These are phyloP conservation scores for Chamaecrista fasciculata DNA, from an alignment of 306 rosid species.

Conservation along the genomic window DNA sequence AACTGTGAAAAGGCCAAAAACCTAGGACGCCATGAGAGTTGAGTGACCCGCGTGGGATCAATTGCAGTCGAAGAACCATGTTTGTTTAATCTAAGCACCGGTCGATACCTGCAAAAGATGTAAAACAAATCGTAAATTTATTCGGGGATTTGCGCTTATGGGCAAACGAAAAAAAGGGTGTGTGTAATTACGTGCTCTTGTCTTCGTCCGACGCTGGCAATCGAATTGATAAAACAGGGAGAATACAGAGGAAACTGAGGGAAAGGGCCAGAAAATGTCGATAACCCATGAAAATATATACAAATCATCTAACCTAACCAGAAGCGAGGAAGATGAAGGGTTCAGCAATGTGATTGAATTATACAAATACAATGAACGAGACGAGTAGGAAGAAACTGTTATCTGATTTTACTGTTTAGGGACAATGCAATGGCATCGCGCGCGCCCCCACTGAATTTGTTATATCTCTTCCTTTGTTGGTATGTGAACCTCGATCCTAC, in stretches of 20 bases:
- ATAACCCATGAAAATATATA: conserved; percentile 38
- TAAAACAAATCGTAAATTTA: background rate
- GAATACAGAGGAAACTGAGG: conserved; percentile 45
- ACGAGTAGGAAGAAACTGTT: background rate
- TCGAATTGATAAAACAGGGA: conserved; percentile 46
- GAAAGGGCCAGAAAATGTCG: conserved; percentile 27
- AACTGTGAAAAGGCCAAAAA: conserved; percentile 23
- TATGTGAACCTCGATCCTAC: background rate
- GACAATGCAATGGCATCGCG: background rate
- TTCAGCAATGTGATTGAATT: background rate
- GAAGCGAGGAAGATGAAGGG: background rate
- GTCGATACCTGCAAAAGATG: conserved; percentile 41
- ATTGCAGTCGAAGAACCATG: conserved; percentile 43
- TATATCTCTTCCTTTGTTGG: background rate
- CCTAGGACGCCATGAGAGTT: conserved; percentile 93
- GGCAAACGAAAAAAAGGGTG: background rate
- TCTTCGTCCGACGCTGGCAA: conserved; percentile 37
- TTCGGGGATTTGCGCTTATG: background rate
- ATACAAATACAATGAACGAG: background rate
- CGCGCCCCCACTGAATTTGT: conserved; percentile 20
- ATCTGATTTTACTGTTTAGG: background rate
- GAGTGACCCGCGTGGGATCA: conserved; percentile 77
- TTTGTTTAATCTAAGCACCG: conserved; percentile 46
- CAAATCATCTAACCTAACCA: background rate
- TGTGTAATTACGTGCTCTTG: conserved; percentile 36